Evolutionary conservation across 1,284 basidiomycete species (phyloP).

Genomic region (Puccinia hordei): DNA sequence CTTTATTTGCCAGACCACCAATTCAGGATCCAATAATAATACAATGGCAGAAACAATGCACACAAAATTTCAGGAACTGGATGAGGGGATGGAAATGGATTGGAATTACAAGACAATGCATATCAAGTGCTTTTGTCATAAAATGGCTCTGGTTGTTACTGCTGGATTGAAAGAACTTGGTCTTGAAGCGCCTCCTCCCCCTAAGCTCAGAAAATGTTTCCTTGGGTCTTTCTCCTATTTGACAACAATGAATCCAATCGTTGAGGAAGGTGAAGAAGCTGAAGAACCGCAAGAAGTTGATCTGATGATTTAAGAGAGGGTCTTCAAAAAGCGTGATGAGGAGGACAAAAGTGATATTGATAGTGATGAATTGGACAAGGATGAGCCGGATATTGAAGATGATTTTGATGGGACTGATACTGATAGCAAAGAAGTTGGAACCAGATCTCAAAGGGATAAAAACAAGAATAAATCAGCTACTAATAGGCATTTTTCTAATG

Average conservation of each 20-base stretch:
- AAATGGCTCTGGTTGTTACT: slow-evolving; percentile 23
- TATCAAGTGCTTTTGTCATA: slow-evolving; percentile 14
- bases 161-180: not conserved
- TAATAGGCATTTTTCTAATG: not conserved
- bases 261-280: slow-evolving; percentile 3
- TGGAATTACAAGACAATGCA: slow-evolving; percentile 6
- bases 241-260: not conserved
- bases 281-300: slow-evolving; percentile 10
- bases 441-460: not conserved
- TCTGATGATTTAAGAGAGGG: too few relatives aligned
- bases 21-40: slow-evolving; percentile 10
- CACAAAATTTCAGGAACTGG: not conserved
- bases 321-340: not conserved
- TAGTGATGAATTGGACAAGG: not conserved
- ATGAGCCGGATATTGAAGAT: not conserved
- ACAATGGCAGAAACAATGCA: slow-evolving; percentile 19
- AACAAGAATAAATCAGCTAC: not conserved
- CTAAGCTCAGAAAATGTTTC: not conserved
- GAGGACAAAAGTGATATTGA: not conserved
- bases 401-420: too few relatives aligned
- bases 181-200: not conserved
- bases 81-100: not conserved
- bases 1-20: slow-evolving; percentile 10
- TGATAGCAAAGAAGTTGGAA: not conserved
- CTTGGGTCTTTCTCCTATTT: not conserved